A percentile compares a stretch with the other conserved stretches of the same genome.
phyloP scores from a whole-genome alignment of 495 filamentous ascomycete genomes.

The Schizothecium vesticola region DNA sequence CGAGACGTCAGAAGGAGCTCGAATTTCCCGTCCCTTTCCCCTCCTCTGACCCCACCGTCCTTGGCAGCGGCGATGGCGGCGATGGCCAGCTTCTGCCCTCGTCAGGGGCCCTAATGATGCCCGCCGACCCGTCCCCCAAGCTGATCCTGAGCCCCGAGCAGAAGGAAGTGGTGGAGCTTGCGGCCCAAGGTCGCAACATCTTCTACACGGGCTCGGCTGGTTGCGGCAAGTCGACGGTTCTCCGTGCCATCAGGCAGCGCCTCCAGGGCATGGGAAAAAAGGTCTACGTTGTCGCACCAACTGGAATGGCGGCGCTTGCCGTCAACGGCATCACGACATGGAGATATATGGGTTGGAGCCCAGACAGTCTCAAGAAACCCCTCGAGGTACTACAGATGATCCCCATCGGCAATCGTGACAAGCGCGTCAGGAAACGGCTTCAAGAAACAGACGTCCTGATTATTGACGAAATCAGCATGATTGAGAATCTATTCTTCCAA shows the following conservation, averaged over 20 bases:
- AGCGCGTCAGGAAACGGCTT: conserved; percentile 25
- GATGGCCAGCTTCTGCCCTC: too few relatives aligned
- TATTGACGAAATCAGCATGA: conserved; percentile 46
- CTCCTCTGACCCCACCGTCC: background rate
- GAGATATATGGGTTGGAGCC: conserved; percentile 51
- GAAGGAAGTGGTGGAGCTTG: conserved; percentile 41
- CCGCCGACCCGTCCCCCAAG: too few relatives aligned
- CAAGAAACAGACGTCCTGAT: conserved; percentile 38
- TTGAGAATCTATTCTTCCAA: conserved; percentile 51
- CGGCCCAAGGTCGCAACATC: conserved; percentile 46
- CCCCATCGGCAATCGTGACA: background rate
- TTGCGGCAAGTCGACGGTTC: conserved; percentile 54
- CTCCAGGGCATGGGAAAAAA: conserved; percentile 28
- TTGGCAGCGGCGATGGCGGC: too few relatives aligned
- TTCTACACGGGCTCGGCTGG: conserved; percentile 61
- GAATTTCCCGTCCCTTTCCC: too few relatives aligned
- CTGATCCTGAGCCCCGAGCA: conserved; percentile 42
- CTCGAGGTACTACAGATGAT: conserved; percentile 10
- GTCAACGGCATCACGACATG: conserved; percentile 51
- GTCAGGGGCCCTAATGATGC: too few relatives aligned
- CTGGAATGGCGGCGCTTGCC: conserved; percentile 49
- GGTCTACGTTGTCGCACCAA: conserved; percentile 53
- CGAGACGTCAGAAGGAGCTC: too few relatives aligned
- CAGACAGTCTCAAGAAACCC: conserved; percentile 24
- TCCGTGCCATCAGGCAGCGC: conserved; percentile 42